phyloP scores from a whole-genome alignment of 1,284 basidiomycete genomes.

The Papiliotrema terrestris region DNA sequence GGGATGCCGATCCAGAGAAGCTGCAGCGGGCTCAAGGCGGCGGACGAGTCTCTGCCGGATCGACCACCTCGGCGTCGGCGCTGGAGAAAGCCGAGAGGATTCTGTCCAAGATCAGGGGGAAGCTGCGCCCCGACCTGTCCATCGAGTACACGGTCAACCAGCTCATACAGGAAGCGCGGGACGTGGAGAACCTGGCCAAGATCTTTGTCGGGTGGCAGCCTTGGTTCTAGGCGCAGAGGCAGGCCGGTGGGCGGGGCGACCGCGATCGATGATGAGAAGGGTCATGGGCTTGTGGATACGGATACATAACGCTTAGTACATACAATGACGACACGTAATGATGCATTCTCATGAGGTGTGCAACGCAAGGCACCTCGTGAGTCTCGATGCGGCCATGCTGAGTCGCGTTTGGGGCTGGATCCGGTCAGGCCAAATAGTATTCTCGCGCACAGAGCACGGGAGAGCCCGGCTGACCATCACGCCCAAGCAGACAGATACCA shows the following conservation, averaged over 20 bases:
- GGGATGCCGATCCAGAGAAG: conserved; percentile 61
- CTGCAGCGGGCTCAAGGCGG: conserved; percentile 44
- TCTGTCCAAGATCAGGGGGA: conserved; percentile 68
- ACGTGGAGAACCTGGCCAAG: conserved; percentile 67
- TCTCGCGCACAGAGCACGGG: too few relatives aligned
- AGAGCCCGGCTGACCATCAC: too few relatives aligned
- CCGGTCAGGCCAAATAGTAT: too few relatives aligned
- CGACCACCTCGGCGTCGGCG: conserved; percentile 53
- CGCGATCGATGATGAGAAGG: too few relatives aligned
- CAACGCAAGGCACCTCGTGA: too few relatives aligned
- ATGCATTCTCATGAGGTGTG: too few relatives aligned
- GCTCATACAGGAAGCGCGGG: conserved; percentile 83
- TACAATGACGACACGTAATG: too few relatives aligned
- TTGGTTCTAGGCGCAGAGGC: conserved; percentile 4
- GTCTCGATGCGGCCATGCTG: too few relatives aligned
- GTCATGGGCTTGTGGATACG: too few relatives aligned
- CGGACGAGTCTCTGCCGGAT: conserved; percentile 9
- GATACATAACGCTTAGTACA: too few relatives aligned
- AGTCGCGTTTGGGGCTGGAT: too few relatives aligned
- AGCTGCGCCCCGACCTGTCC: conserved; percentile 78
- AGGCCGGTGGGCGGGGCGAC: neutral
- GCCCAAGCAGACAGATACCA: too few relatives aligned
- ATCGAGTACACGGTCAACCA: conserved; percentile 93
- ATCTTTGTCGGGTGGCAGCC: conserved; percentile 63
- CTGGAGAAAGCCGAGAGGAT: conserved; percentile 89